Conservation (phyloP, 2,329 filamentous ascomycete genomes). For the Fusarium keratoplasticum region DNA sequence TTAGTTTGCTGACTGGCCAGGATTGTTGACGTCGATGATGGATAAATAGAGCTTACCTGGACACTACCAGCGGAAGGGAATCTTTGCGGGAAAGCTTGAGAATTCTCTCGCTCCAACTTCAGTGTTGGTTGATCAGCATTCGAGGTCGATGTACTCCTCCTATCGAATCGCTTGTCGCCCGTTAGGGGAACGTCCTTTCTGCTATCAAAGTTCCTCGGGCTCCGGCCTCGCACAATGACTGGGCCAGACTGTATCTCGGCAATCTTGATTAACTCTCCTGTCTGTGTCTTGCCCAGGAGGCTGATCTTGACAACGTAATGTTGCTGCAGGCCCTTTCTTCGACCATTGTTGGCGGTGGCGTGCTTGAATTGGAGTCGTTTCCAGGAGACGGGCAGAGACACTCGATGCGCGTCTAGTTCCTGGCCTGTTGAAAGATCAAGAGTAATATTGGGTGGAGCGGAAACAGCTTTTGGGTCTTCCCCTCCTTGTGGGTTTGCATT, state of each 20-base stretch:
- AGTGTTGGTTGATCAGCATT: slow-evolving; percentile 45
- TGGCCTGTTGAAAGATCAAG: slow-evolving; percentile 68
- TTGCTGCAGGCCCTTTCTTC: slow-evolving; percentile 93
- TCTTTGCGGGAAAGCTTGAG: slow-evolving; percentile 45
- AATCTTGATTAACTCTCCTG: slow-evolving; percentile 76
- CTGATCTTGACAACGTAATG: slow-evolving; percentile 92
- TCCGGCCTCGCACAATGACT: slow-evolving; percentile 94
- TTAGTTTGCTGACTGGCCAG: slow-evolving; percentile 48
- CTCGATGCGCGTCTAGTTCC: slow-evolving; percentile 81
- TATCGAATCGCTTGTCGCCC: slow-evolving; percentile 60
- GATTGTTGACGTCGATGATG: neutral
- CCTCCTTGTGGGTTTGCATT: slow-evolving; percentile 70
- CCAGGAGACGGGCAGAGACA: slow-evolving; percentile 89
- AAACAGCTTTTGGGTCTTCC: slow-evolving; percentile 62
- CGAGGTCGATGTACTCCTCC: slow-evolving; percentile 55
- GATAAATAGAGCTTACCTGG: slow-evolving; percentile 46
- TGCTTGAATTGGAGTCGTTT: slow-evolving; percentile 96
- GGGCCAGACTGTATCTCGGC: slow-evolving; percentile 90
- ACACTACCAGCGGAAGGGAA: slow-evolving; percentile 50
- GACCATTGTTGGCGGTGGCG: slow-evolving; percentile 94
- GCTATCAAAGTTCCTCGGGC: slow-evolving; percentile 93
- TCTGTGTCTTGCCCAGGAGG: slow-evolving; percentile 79
- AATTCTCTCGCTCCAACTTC: slow-evolving; percentile 50
- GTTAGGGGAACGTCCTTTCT: slow-evolving; percentile 86
- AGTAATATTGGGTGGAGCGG: slow-evolving; percentile 65